These are phyloP conservation scores for Blastobotrys aristatus DNA, from an alignment of 1,139 yeast species.

Conservation along the genomic window DNA sequence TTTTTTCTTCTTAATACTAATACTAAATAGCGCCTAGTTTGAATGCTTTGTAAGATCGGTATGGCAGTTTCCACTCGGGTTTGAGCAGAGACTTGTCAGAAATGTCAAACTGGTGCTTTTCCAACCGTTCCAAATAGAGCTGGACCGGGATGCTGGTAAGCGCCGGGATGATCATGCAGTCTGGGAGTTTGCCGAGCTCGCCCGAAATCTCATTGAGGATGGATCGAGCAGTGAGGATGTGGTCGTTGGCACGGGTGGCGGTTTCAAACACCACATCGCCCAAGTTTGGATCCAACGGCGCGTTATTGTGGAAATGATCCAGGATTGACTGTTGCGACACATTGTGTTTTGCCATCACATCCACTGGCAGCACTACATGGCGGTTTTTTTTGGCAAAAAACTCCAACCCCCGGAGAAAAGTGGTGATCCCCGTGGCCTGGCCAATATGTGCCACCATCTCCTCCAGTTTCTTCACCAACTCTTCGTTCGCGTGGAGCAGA, in stretches of 20 bases:
- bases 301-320: constrained; percentile 8
- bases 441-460: constrained; percentile 80
- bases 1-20: background rate
- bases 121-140: constrained; percentile 56
- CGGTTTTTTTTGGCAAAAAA: constrained; percentile 53
- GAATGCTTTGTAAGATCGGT: constrained; percentile 56
- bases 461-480: constrained; percentile 38
- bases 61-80: constrained; percentile 71
- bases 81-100: constrained; percentile 45
- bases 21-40: constrained; percentile 24
- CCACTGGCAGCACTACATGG: constrained; percentile 53
- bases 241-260: constrained; percentile 77
- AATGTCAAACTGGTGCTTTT: constrained; percentile 61
- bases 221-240: constrained; percentile 59
- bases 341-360: constrained; percentile 48
- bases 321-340: constrained; percentile 60
- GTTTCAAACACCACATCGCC: constrained; percentile 63
- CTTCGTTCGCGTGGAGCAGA: constrained; percentile 45
- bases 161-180: constrained; percentile 58
- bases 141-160: constrained; percentile 64
- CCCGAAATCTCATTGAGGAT: constrained; percentile 41
- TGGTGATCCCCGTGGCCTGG: constrained; percentile 70
- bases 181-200: constrained; percentile 43
- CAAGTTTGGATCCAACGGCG: constrained; percentile 36
- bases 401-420: constrained; percentile 56